Percentiles rank a stretch among this genome's conserved stretches.
Conservation (phyloP, 306 rosid species). For the Trifolium subterraneum region DNA sequence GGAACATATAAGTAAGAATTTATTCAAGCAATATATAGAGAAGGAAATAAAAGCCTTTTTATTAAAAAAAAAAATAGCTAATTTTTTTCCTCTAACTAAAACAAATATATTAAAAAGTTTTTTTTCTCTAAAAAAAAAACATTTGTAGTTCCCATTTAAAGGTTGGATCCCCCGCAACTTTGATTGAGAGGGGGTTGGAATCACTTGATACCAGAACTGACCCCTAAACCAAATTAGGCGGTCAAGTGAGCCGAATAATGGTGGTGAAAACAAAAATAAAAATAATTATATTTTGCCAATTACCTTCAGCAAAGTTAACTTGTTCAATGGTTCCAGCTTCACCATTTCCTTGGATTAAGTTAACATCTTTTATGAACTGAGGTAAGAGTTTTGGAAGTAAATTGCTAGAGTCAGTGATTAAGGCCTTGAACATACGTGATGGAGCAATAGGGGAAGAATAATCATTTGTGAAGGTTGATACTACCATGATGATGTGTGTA, state of each 20-base stretch:
- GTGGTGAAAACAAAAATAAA: too few relatives aligned
- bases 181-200: too few relatives aligned
- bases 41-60: not conserved
- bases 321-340: slow-evolving; percentile 79
- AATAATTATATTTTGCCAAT: too few relatives aligned
- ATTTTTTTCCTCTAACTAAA: too few relatives aligned
- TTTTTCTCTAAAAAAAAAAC: too few relatives aligned
- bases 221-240: too few relatives aligned
- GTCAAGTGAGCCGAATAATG: too few relatives aligned
- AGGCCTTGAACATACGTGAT: slow-evolving; percentile 66
- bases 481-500: slow-evolving; percentile 51
- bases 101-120: too few relatives aligned
- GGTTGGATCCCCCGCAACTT: too few relatives aligned
- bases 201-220: too few relatives aligned
- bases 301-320: slow-evolving; percentile 56
- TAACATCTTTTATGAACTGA: slow-evolving; percentile 58
- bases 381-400: slow-evolving; percentile 78
- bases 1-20: not conserved
- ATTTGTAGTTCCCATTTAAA: too few relatives aligned
- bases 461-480: slow-evolving; percentile 55
- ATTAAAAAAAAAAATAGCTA: too few relatives aligned
- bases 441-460: slow-evolving; percentile 59
- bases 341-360: slow-evolving; percentile 64
- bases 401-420: slow-evolving; percentile 60
- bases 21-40: slow-evolving; percentile 21